Evolutionary conservation across 306 rosid species (phyloP).

Genomic region (Mimosa bimucronata): DNA sequence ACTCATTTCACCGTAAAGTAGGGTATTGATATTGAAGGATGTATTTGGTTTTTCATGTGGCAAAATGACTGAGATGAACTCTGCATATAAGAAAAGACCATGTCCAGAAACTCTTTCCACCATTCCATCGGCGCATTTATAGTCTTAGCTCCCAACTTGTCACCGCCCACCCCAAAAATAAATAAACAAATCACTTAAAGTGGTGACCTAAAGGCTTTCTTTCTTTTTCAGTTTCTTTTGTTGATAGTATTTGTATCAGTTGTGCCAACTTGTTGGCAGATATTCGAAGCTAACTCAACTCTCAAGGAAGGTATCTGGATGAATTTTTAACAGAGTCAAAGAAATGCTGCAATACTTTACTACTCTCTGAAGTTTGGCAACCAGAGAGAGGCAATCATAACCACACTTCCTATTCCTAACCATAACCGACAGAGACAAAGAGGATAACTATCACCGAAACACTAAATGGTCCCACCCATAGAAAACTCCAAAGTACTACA

Average conservation of each 20-base stretch:
- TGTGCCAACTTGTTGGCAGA: neutral
- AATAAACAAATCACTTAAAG: neutral
- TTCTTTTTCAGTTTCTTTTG: neutral
- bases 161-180: neutral
- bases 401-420: neutral
- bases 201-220: neutral
- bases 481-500: slow-evolving; percentile 18
- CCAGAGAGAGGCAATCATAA: neutral
- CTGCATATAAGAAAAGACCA: neutral
- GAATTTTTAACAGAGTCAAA: neutral
- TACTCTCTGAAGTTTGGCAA: neutral
- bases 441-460: slow-evolving; percentile 33
- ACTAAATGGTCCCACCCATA: slow-evolving; percentile 5
- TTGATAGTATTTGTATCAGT: neutral
- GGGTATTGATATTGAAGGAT: neutral
- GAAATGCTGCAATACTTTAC: slow-evolving; percentile 4
- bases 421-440: slow-evolving; percentile 30
- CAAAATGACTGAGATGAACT: neutral
- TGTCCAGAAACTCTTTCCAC: neutral
- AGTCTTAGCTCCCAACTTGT: neutral
- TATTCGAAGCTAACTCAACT: slow-evolving; percentile 1
- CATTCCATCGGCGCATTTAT: neutral
- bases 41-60: neutral
- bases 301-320: slow-evolving; percentile 1
- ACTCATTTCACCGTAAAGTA: no score